Evolutionary conservation across 805 yeast genomes (phyloP).

Genomic region (Jamesozyma piceae): DNA sequence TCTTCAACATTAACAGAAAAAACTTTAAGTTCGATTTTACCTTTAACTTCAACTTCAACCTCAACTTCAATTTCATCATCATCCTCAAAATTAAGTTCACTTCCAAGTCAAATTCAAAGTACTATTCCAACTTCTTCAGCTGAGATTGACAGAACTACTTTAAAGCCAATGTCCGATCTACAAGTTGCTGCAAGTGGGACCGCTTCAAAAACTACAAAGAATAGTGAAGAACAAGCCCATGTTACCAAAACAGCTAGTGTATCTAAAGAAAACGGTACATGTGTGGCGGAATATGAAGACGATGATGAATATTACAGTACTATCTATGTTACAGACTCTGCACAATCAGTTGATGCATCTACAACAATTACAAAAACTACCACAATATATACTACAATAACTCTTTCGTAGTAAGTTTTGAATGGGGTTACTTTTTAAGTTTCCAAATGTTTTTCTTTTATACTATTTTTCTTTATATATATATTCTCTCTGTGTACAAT

Average conservation of each 20-base stretch:
- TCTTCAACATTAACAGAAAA: background rate
- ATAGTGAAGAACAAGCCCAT: background rate
- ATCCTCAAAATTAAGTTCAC: background rate
- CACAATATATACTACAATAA: constrained; percentile 18
- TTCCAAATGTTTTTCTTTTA: background rate
- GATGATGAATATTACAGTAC: constrained; percentile 27
- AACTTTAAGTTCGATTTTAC: constrained; percentile 7
- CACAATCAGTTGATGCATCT: constrained; percentile 29
- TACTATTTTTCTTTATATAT: no score
- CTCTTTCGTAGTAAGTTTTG: no score
- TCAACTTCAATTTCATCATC: background rate
- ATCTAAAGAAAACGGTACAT: constrained; percentile 17
- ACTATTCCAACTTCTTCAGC: constrained; percentile 7
- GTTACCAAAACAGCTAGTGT: background rate
- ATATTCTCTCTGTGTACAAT: no score
- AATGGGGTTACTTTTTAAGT: no score
- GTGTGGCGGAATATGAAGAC: constrained; percentile 20
- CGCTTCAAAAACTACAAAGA: constrained; percentile 4
- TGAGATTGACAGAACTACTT: background rate
- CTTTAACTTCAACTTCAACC: constrained; percentile 4
- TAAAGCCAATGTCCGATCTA: background rate
- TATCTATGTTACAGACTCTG: constrained; percentile 20
- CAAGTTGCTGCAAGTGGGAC: background rate
- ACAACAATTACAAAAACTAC: constrained; percentile 28
- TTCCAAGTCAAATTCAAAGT: constrained; percentile 1